Base-by-base conservation (phyloP, 2,329 filamentous ascomycete genomes). In the Calonectria pseudoreteaudii region DNA sequence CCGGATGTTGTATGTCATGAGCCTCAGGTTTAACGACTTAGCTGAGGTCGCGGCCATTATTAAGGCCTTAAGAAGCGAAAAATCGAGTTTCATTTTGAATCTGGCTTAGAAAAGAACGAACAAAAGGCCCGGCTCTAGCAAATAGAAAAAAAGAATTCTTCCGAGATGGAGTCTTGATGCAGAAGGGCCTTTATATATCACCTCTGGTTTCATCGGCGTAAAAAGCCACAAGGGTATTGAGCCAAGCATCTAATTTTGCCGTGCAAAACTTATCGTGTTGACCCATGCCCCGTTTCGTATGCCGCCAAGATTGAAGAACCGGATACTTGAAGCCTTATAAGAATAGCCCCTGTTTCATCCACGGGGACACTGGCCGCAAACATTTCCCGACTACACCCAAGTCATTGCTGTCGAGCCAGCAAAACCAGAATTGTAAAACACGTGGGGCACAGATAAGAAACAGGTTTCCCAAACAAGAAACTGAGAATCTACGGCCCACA, bases 1-100 rank as follows among this genome's bases (percentile, higher is more conserved):
- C 26, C 92, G 90, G 76, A 94, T 90, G 81, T 94, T 94, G 82
- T 92, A 90, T 26, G 90, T 90, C 62, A 93, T 83, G 52, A 93
- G 81, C 64, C 92, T 91, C 53, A 93, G 73, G 47, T 78, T 75
- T 28, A 77, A 70, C 38, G 74, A 56, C 52, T 72, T 60, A 20
- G 71, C 49, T 26, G 77, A 73, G n/a, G 74, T 74, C 1, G 73
- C 66, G 9, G 62, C 71, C 62, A 70, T 71, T n/a, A 73, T 53
- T 7, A 70, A 53, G 23, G 71, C 74, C 50, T 58, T 68, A 26
- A 78, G 34, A 10, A 79, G 30, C 10, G 76, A 50, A 52, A 34
- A 44, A 14, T 31, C 23, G 8, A 79, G 36, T 64, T 64, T 81
- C 80, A 81, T 81, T 18, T 26, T 30, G 18, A 67, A 13, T 7